phyloP scores from a whole-genome alignment of 2,329 filamentous ascomycete genomes.

The Spiromastix sp. region DNA sequence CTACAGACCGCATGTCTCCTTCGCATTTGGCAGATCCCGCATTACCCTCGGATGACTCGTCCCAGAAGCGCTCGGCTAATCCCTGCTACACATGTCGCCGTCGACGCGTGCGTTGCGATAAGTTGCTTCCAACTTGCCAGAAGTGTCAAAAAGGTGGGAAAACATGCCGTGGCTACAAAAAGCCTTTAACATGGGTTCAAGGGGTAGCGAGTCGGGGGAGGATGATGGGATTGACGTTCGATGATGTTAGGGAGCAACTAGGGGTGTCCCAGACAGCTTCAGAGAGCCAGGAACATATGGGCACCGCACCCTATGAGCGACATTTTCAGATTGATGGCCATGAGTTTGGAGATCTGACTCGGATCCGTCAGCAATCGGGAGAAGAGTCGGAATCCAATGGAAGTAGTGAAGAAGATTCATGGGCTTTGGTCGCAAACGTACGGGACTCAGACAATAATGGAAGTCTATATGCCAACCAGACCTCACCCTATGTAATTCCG shows the following conservation, averaged over 20 bases:
- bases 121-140: conserved; percentile 30
- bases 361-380: no score
- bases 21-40: neutral
- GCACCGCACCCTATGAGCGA: no score
- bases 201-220: conserved; percentile 35
- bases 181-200: conserved; percentile 33
- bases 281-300: no score
- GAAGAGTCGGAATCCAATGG: no score
- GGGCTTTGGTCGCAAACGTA: no score
- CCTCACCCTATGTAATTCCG: neutral
- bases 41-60: neutral
- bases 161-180: conserved; percentile 34
- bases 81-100: conserved; percentile 34
- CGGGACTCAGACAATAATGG: no score
- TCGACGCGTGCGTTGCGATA: conserved; percentile 34
- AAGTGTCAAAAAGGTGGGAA: conserved; percentile 34
- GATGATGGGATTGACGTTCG: conserved; percentile 44
- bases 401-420: no score
- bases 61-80: neutral
- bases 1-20: neutral
- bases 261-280: neutral
- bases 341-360: no score
- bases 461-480: neutral
- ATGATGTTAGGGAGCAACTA: conserved; percentile 19
- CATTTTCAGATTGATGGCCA: no score